These are phyloP conservation scores for Euphorbia celastroides DNA, from an alignment of 441 rosid genomes.

Conservation along the genomic window DNA sequence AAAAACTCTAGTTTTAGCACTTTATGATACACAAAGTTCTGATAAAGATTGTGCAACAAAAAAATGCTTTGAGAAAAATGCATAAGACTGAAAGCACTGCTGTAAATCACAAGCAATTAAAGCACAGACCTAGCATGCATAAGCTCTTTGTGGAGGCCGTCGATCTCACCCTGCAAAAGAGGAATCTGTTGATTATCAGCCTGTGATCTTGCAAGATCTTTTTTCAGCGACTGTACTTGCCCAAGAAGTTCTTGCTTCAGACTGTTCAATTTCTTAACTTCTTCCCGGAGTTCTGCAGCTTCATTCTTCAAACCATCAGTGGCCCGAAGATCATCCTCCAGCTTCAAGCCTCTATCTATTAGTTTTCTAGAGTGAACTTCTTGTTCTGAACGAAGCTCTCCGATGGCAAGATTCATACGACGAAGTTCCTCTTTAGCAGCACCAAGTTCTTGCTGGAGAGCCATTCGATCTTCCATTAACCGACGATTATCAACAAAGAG, in stretches of 20 bases:
- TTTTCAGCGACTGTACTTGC: slow-evolving; percentile 65
- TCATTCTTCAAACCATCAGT: slow-evolving; percentile 82
- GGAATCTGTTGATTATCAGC: slow-evolving; percentile 83
- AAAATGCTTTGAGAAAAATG: too few relatives aligned
- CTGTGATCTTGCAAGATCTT: slow-evolving; percentile 61
- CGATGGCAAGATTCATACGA: slow-evolving; percentile 58
- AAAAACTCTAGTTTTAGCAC: slow-evolving; percentile 6
- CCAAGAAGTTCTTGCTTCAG: slow-evolving; percentile 62
- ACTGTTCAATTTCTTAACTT: slow-evolving; percentile 72
- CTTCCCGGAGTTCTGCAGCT: slow-evolving; percentile 52
- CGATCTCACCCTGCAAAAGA: slow-evolving; percentile 55
- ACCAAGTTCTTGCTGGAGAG: slow-evolving; percentile 70
- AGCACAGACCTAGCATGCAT: slow-evolving; percentile 74
- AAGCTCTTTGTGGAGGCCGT: slow-evolving; percentile 81
- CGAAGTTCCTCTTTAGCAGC: slow-evolving; percentile 88
- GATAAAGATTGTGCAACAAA: background rate
- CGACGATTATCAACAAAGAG: slow-evolving; percentile 72
- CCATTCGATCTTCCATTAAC: slow-evolving; percentile 66
- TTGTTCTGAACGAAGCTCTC: slow-evolving; percentile 67
- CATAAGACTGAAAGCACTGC: background rate
- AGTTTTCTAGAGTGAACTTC: slow-evolving; percentile 64
- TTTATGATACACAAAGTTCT: background rate
- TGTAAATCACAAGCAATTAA: slow-evolving; percentile 1
- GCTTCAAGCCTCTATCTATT: slow-evolving; percentile 74
- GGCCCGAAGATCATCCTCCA: slow-evolving; percentile 83